Evolutionary conservation across 2,329 filamentous ascomycete genomes (phyloP).

Genomic region (Beauveria bassiana): DNA sequence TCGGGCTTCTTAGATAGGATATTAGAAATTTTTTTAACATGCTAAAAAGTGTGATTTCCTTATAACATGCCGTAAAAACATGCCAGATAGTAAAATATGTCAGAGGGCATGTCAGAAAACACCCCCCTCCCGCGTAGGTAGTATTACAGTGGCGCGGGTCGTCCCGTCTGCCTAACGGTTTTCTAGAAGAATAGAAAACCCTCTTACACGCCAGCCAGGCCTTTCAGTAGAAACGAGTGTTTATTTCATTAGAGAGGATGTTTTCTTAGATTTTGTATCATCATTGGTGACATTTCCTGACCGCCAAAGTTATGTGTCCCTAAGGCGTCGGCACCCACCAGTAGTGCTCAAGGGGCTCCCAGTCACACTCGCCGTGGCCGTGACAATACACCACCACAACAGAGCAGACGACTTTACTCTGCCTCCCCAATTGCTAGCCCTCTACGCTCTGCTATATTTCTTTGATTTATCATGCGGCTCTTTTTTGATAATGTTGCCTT

Average conservation of each 20-base stretch:
- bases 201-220: not conserved
- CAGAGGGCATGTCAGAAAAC: too few species aligned
- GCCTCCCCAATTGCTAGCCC: not conserved
- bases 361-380: not conserved
- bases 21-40: too few species aligned
- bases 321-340: not conserved
- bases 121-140: too few species aligned
- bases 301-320: not conserved
- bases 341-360: not conserved
- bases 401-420: not conserved
- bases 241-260: not conserved
- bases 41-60: too few species aligned
- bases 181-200: not conserved
- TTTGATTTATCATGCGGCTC: not conserved
- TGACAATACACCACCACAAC: not conserved
- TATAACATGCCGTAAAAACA: too few species aligned
- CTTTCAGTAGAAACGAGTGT: not conserved
- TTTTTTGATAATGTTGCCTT: conserved; percentile 1
- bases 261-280: not conserved
- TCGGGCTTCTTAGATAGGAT: too few species aligned
- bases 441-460: not conserved
- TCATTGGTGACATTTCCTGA: not conserved
- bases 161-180: not conserved
- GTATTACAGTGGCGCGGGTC: too few species aligned
- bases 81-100: too few species aligned